Base-by-base conservation (phyloP, 2,329 filamentous ascomycete genomes). In the Trichophyton equinum region DNA sequence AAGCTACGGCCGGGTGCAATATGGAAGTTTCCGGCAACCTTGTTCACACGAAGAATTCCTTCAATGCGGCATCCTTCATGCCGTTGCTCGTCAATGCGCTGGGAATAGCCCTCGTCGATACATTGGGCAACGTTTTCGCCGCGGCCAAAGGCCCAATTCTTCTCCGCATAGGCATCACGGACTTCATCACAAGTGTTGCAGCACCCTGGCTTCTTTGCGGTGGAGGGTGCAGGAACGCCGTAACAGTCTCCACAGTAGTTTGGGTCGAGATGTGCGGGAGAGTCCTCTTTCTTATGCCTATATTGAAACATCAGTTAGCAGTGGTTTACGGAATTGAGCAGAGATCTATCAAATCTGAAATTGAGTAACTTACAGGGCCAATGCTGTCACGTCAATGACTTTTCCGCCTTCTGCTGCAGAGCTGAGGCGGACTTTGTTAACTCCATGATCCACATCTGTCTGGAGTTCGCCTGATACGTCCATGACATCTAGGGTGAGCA, bases 101-200 rank as follows among this genome's bases (percentile, higher is more conserved):
- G 89, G 63, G 84, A 84, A 74, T 97, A 99, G 73, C 96, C 91
- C 76, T 99, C 94, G 63, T 91, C 86, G 74, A 88, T 83, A 77
- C 94, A 99, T 77, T 99, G 94, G 76, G 96, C 91, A 58, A 99
- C 91, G 62, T 86, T 86, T 70, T 95, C 89, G 68, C 94, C 94
- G 64, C 87, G 84, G 40, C 92, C 92, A 71, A 99, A 99, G 6
- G 91, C 91, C 94, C 94, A 99, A 11, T 87, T 89, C 27, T 88
- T 84, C 65, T 84, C 79, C 33, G 91, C 91, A 72, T 99, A 99
- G 2, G 94, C 94, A 71, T 97, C 91, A 68, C 92, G 84, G 36
- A 99, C 94, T 75, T 99, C 94, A 69, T 95, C 91, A 74, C 94
- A 99, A 51, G 91, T 96, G 74, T 94, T 95, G 76, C 94, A 99